These are phyloP conservation scores for Blastomyces parvus DNA, from an alignment of 2,329 filamentous ascomycete species.

Conservation along the genomic window DNA sequence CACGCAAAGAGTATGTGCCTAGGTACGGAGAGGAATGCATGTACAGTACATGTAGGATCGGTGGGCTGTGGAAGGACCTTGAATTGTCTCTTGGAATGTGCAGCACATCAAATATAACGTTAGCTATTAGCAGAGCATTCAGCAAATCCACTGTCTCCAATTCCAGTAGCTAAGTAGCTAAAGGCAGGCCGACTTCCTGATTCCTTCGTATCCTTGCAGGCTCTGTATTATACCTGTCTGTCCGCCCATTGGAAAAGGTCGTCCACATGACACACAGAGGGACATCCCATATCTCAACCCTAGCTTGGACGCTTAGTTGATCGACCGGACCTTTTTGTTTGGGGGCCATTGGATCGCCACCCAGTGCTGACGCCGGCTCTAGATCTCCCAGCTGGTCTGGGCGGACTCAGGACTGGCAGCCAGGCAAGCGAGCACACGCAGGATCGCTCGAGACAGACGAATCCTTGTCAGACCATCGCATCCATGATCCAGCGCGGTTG, in stretches of 20 bases:
- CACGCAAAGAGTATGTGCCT: background rate
- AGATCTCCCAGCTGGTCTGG: background rate
- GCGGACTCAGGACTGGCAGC: too few relatives aligned
- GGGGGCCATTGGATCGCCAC: background rate
- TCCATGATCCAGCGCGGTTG: background rate
- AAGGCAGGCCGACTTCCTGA: background rate
- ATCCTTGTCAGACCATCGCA: slow-evolving; percentile 1
- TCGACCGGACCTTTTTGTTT: background rate
- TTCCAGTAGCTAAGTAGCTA: background rate
- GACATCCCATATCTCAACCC: background rate
- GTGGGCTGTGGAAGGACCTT: too few relatives aligned
- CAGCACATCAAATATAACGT: too few relatives aligned
- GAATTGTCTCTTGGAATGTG: too few relatives aligned
- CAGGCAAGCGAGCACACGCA: background rate
- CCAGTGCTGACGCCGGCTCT: background rate
- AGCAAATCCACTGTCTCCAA: background rate
- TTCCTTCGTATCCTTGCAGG: background rate
- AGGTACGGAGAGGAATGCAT: background rate
- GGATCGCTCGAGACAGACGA: background rate
- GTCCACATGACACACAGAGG: background rate
- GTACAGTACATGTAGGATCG: too few relatives aligned
- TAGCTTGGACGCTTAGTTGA: background rate
- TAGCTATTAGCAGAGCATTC: too few relatives aligned
- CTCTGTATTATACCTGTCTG: background rate
- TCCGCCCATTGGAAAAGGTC: background rate